Conservation (phyloP, 1,284 basidiomycete genomes). For the Ceratorhiza oryzae-sativae region DNA sequence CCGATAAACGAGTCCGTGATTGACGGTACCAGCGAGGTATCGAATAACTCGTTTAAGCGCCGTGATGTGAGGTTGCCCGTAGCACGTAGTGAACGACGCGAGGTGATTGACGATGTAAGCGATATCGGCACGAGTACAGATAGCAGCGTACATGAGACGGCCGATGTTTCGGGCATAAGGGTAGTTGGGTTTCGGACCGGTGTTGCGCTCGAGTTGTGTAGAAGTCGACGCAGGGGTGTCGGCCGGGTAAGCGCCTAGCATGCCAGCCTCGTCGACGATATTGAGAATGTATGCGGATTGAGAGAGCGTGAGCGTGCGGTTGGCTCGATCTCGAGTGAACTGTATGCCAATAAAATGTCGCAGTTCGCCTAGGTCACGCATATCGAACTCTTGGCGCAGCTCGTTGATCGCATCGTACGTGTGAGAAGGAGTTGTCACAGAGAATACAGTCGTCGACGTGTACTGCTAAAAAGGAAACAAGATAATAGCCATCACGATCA, state of each 20-base stretch:
- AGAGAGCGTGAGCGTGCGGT: background rate
- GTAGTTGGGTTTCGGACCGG: background rate
- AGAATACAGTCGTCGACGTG: slow-evolving; percentile 17
- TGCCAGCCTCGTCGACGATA: slow-evolving; percentile 17
- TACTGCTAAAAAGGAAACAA: background rate
- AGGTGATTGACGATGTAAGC: slow-evolving; percentile 53
- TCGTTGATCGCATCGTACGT: background rate
- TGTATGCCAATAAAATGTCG: slow-evolving; percentile 24
- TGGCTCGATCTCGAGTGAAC: background rate
- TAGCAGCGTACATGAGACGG: background rate
- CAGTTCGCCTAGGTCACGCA: slow-evolving; percentile 16
- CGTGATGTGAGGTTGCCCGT: slow-evolving; percentile 49
- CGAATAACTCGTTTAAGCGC: slow-evolving; percentile 51
- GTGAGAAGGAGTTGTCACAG: background rate
- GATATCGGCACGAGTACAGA: slow-evolving; percentile 45
- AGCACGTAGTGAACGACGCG: slow-evolving; percentile 51
- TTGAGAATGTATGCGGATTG: slow-evolving; percentile 23
- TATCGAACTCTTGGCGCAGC: background rate
- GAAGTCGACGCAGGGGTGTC: background rate
- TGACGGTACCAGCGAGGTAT: slow-evolving; percentile 50
- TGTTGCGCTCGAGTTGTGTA: background rate
- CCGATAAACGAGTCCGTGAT: background rate
- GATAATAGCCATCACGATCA: background rate
- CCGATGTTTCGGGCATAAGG: background rate
- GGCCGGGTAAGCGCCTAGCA: background rate